Evolutionary conservation across 177 flowering plant species (phyloP), one percentile per base, ranked within the genome.

Genomic region (Vitis hybrid): DNA sequence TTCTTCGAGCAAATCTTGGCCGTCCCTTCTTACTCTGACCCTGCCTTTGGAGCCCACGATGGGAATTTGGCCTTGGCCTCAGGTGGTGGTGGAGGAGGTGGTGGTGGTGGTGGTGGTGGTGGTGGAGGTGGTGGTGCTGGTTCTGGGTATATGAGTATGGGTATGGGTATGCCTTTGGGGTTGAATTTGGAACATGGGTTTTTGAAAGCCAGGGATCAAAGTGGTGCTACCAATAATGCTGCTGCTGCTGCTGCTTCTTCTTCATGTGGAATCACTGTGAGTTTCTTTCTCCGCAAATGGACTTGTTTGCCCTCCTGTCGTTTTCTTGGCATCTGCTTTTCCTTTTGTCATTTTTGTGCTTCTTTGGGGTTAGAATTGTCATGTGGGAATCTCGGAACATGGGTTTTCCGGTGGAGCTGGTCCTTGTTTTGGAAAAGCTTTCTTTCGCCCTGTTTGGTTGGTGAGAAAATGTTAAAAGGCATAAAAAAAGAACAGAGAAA

Each of bases 111-210:
- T 24, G 27, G 27, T 24, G 70, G 70, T 3, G 64, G 62, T 10
- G n/a, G n/a, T n/a, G n/a, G n/a, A n/a, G 71, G 63, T 3, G 63
- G 71, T 15, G 70, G 64, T 27, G 77, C 70, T 50, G 76, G 58
- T 13, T 71, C 71, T 27, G 84, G 74, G 15, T 66, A 20, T 65
- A 71, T 73, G 9, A 73, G 72, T 5, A 60, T 71, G 76, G 71
- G 80, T 13, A 71, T 73, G 77, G 69, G 58, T 59, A 63, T 83
- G 79, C 90, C 88, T 55, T 48, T 88, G 52, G 88, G 88, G 48
- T 72, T 88, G 75, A 86, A 86, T 74, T 85, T 93, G 80, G 97
- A 93, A 76, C 95, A 89, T 61, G 85, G 88, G 64, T 88, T 84
- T 41, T 17, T 81, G 59, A 83, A 83, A 55, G 71, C 77, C 58